Conservation (phyloP, 805 yeast genomes). For the Millerozyma miso region DNA sequence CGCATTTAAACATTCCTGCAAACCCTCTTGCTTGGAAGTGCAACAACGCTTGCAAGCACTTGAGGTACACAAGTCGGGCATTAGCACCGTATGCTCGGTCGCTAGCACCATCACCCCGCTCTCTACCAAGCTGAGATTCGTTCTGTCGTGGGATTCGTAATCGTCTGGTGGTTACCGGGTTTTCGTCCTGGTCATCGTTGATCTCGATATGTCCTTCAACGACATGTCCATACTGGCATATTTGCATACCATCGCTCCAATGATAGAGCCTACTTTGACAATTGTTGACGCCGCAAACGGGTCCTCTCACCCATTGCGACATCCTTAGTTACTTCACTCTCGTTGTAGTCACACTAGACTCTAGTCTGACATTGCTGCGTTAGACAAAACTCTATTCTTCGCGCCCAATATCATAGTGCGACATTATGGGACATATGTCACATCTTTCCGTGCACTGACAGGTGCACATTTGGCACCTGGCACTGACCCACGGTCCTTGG, state of each 20-base stretch:
- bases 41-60: constrained; percentile 49
- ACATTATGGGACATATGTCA: too few relatives aligned
- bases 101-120: constrained; percentile 7
- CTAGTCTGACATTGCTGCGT: too few relatives aligned
- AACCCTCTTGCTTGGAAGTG: constrained; percentile 37
- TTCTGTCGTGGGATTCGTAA: constrained; percentile 25
- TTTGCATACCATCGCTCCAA: constrained; percentile 67
- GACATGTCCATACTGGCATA: constrained; percentile 91
- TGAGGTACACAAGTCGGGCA: constrained; percentile 41
- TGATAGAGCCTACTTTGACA: constrained; percentile 79
- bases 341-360: too few relatives aligned
- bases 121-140: constrained; percentile 33
- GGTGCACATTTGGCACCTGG: too few relatives aligned
- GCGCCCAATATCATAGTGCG: too few relatives aligned
- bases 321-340: too few relatives aligned
- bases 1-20: constrained; percentile 7
- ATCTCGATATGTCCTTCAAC: constrained; percentile 73
- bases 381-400: too few relatives aligned
- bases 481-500: too few relatives aligned
- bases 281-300: constrained; percentile 84
- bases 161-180: constrained; percentile 48
- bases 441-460: too few relatives aligned
- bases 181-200: constrained; percentile 77
- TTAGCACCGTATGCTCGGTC: constrained; percentile 41
- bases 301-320: constrained; percentile 59